Evolutionary conservation across 352 stramenopile species (phyloP), one percentile per base, ranked within the genome.

Genomic region (Elongisporangium anandrum): DNA sequence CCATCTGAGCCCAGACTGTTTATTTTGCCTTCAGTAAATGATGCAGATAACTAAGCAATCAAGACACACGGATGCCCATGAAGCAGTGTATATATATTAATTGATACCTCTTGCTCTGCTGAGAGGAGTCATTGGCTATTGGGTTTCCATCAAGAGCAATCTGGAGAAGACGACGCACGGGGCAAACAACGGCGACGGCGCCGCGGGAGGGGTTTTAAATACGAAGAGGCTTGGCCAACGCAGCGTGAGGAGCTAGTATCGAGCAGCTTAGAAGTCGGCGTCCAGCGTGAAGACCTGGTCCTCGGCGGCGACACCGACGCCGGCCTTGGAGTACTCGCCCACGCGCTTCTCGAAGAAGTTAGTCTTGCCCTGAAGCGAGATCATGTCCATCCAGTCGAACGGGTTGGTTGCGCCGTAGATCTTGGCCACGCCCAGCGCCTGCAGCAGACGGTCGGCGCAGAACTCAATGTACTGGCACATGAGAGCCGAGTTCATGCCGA

Each of bases 401-500:
- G 97, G 97, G 75, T 99, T 99, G 47, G 77, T 72, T 10, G 79
- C 81, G 61, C 94, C 83, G 85, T 98, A 99, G 70, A 97, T 77
- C 77, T 98, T 98, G 34, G 73, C 52, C 59, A 88, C 95, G 55
- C 90, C 92, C 5, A 99, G 84, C 20, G 93, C 83, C 51, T 92
- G 79, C 15, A 99, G 73, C 53, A 99, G 72, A 16, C 97, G 89
- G 79, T 99, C 97, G 20, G 97, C 96, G 67, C 95, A 92, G 70
- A 99, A 99, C 82, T 99, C 87, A 79, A 99, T 99, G 88, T 99
- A 99, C 71, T 99, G 82, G 65, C 89, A 96, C 97, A 99, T 99
- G 59, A 99, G 81, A 48, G 59, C 56, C 55, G 85, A 95, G 85
- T 99, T 99, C 97, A 99, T 99, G 52, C 97, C 97, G 68, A 99